Evolutionary conservation across 164 flowering plant genomes (phyloP), one percentile per base, ranked within the genome.

Genomic region (Magnolia kwangsiensis): DNA sequence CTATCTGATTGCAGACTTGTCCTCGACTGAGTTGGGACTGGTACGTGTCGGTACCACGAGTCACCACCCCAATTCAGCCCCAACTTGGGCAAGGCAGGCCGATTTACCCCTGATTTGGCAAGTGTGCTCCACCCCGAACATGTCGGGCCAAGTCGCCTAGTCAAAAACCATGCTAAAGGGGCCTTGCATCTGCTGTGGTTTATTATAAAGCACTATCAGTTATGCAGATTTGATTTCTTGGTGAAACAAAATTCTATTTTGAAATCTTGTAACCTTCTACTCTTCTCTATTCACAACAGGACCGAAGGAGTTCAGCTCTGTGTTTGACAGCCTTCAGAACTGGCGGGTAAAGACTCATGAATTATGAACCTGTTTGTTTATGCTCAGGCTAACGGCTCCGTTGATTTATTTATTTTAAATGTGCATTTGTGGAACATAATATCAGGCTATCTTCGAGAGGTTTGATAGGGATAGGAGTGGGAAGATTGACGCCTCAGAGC

Each of bases 391-490:
- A 50, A n/a, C 2, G 4, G 9, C 21, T 3, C 21, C 8, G 16
- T 14, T 13, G 3, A 4, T 13, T 24, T 21, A 55, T 37, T 14
- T 23, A n/a, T 23, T 63, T 63, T 21, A 55, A n/a, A 5, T 63
- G 37, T 73, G 23, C 24, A 23, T 10, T 51, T 68, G 27, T 29
- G 18, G 5, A 68, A 19, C 11, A 10, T 50, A 23, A 58, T 29
- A 68, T 65, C 88, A 94, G 98, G 74, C 58, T 19, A 89, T 87
- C 19, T 94, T 94, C 51, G 97, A 94, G 85, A 88, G 88, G 73
- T 91, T 89, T 67, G 97, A 94, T 75, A 82, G 87, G 79, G 97
- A 94, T 78, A 84, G 91, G 19, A 94, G 93, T 78, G 95, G 95
- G 10, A 90, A 78, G 63, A 90, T 94, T 27, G 96, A 90, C 67